Evolutionary conservation across 225 moss, liverwort and hornwort species (phyloP).

Genomic region (Thuidium tamariscinum): DNA sequence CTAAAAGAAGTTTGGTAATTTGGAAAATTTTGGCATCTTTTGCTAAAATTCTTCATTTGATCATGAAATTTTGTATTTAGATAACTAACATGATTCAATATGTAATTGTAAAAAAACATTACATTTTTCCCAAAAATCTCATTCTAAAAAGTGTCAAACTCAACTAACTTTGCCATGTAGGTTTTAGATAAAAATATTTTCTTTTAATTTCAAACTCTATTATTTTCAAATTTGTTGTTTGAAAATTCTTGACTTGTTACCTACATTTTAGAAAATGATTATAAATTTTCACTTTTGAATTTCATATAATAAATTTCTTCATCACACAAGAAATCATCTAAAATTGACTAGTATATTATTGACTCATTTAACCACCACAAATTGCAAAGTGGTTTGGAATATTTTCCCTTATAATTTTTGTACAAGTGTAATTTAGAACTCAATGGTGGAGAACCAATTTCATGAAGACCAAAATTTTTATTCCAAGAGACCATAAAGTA

Average conservation of each 20-base stretch:
- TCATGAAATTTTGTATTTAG: background rate
- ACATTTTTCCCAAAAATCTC: background rate
- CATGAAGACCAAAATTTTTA: fast-evolving
- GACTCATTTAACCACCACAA: fast-evolving
- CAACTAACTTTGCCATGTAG: fast-evolving
- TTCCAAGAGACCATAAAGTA: fast-evolving
- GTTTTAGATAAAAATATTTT: background rate
- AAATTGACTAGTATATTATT: fast-evolving
- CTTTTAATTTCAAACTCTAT: background rate
- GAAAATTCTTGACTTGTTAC: background rate
- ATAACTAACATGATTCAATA: fast-evolving
- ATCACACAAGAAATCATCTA: too few species aligned
- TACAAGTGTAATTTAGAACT: background rate
- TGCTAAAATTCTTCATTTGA: background rate
- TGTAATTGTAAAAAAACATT: background rate
- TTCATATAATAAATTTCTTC: too few species aligned
- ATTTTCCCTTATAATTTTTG: background rate
- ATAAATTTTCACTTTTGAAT: fast-evolving
- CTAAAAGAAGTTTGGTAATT: fast-evolving
- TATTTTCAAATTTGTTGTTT: background rate
- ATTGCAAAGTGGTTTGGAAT: fast-evolving
- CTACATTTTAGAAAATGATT: too few species aligned
- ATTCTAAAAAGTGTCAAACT: background rate
- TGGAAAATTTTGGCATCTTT: background rate
- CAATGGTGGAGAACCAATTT: background rate